phyloP scores from a whole-genome alignment of 2,329 filamentous ascomycete species.

The Colletotrichum noveboracense region DNA sequence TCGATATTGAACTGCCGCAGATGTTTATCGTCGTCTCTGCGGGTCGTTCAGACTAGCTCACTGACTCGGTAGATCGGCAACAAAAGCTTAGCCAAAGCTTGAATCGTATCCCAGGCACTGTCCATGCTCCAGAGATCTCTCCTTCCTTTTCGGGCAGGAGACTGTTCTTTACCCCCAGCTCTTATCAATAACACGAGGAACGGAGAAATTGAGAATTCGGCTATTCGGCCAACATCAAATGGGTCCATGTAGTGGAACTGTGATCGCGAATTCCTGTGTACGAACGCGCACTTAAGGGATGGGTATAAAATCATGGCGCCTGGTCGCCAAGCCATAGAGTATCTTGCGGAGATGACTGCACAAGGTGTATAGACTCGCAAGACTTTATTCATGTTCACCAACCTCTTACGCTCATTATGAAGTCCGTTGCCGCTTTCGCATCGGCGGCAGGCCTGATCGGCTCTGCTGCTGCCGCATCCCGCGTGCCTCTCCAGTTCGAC shows the following conservation, averaged over 20 bases:
- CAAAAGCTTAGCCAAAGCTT: not conserved
- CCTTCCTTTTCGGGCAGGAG: not conserved
- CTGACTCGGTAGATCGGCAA: not conserved
- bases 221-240: not conserved
- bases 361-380: not conserved
- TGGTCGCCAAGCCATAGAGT: not conserved
- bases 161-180: not conserved
- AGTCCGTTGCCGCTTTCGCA: not conserved
- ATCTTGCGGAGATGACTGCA: not conserved
- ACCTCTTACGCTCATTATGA: not conserved
- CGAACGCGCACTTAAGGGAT: accelerated
- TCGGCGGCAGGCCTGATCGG: not conserved
- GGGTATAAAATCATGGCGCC: not conserved
- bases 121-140: not conserved
- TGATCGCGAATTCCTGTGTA: not conserved
- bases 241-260: not conserved
- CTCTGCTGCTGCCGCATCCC: not conserved
- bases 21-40: not conserved
- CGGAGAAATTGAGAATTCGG: not conserved
- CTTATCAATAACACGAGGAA: not conserved
- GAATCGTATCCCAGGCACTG: not conserved
- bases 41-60: not conserved
- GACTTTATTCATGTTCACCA: no score
- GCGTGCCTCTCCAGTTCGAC: not conserved
- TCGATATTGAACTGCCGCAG: not conserved